phyloP scores from a whole-genome alignment of 208 protist species.

The Entamoeba invadens region DNA sequence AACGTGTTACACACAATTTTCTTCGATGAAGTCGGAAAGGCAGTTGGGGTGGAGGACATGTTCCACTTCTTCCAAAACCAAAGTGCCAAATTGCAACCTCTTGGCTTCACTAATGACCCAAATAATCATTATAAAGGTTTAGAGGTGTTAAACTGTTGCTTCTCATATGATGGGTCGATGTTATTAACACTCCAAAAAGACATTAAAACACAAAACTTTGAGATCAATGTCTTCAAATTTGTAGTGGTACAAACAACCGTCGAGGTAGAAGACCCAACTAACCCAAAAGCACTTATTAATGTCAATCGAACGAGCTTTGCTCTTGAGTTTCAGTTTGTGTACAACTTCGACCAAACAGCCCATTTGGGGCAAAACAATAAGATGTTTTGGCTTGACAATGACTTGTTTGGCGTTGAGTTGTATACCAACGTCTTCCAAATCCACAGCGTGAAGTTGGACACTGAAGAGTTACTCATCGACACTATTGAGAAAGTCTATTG shows the following conservation, averaged over 20 bases:
- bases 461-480: background rate
- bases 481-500: background rate
- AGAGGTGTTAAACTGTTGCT: background rate
- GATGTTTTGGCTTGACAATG: background rate
- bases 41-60: background rate
- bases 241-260: background rate
- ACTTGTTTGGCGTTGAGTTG: background rate
- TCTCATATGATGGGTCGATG: background rate
- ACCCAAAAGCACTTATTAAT: background rate
- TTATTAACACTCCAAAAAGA: background rate
- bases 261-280: background rate
- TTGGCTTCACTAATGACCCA: background rate
- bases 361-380: background rate
- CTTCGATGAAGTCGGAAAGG: background rate
- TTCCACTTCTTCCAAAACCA: background rate
- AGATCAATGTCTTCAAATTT: background rate
- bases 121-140: background rate
- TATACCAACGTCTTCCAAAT: background rate
- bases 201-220: background rate
- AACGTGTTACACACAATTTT: background rate
- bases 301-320: background rate
- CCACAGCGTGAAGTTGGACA: background rate
- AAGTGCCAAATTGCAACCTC: background rate
- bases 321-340: background rate
- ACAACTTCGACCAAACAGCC: background rate